These are phyloP conservation scores for Boletales sp. DNA, from an alignment of 768 basidiomycete genomes.

Conservation along the genomic window DNA sequence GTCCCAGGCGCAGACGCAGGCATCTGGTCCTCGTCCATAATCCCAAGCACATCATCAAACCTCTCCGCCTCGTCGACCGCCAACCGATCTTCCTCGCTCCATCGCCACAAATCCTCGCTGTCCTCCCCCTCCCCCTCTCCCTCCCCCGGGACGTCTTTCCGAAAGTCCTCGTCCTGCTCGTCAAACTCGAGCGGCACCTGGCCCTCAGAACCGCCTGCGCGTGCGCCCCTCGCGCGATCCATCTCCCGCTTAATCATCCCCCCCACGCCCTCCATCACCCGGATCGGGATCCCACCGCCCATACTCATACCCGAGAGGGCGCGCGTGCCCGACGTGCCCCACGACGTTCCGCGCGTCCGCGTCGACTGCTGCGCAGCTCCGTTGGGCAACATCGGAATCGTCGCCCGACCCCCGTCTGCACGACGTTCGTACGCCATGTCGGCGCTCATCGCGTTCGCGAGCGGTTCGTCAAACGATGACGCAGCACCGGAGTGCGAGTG, in stretches of 20 bases:
- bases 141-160: constrained; percentile 9
- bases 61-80: constrained; percentile 30
- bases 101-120: constrained; percentile 22
- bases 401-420: constrained; percentile 33
- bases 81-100: constrained; percentile 28
- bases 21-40: constrained; percentile 32
- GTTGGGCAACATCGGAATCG: constrained; percentile 80
- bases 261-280: constrained; percentile 58
- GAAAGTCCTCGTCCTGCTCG: constrained; percentile 66
- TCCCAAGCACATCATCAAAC: constrained; percentile 32
- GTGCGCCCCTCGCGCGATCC: constrained; percentile 12
- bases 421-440: constrained; percentile 49
- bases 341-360: constrained; percentile 6
- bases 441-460: constrained; percentile 68
- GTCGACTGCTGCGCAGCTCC: constrained; percentile 36
- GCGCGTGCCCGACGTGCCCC: constrained; percentile 14
- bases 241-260: constrained; percentile 54
- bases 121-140: constrained; percentile 4
- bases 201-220: constrained; percentile 1
- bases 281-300: constrained; percentile 45
- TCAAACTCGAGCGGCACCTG: constrained; percentile 52
- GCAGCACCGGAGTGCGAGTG: constrained; percentile 32
- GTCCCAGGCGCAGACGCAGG: constrained; percentile 6
- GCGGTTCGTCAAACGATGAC: constrained; percentile 65
- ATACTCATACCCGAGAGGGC: constrained; percentile 17